Base-by-base conservation (phyloP, 306 rosid species). In the Hylodesmum podocarpum region DNA sequence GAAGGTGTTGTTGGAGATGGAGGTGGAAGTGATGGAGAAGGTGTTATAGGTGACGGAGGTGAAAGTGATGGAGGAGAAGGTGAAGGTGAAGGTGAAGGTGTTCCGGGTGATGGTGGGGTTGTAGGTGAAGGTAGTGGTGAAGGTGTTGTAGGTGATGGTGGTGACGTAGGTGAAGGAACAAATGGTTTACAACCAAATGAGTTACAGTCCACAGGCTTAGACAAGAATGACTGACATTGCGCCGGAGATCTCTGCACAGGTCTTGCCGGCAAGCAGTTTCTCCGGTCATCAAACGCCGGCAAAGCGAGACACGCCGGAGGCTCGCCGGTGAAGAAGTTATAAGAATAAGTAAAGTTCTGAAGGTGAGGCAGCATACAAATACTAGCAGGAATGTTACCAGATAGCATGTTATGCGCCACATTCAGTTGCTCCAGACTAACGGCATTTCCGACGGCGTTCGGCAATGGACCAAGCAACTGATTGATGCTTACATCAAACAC, bases 321-420 rank as follows among this genome's bases (percentile, higher is more conserved):
- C 72, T 92, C 97, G 0, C 97, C 96, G 0, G 97, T 92, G 79
- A 96, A 92, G 84, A 91, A 96, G 78, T 96, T 96, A 67, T 85
- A 78, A 0, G 98, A 91, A 81, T 63, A 96, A 0, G 98, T 96
- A n/a, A 96, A 96, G 88, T 96, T 96, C 86, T 86, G 73, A 10
- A 96, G 83, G 22, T 84, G 87, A 10, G 98, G 98, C 73, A 96
- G 9, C 66, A 74, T 70, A 69, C 99, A 96, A 27, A 92, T 87
- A 29, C 94, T 81, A 1, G 78, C 77, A 0, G 98, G 99, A 46
- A 96, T 92, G n/a, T 77, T 74, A 64, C 98, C 84, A 13, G 86
- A 76, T 3, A 82, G 71, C 11, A 71, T 1, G 73, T 93, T 93
- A 33, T 86, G 86, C 12, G 91, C 93, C 15, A 89, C 94, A 69